Evolutionary conservation across 2,329 filamentous ascomycete genomes (phyloP), one percentile per base, ranked within the genome.

Genomic region (Rhynchosporium graminicola): DNA sequence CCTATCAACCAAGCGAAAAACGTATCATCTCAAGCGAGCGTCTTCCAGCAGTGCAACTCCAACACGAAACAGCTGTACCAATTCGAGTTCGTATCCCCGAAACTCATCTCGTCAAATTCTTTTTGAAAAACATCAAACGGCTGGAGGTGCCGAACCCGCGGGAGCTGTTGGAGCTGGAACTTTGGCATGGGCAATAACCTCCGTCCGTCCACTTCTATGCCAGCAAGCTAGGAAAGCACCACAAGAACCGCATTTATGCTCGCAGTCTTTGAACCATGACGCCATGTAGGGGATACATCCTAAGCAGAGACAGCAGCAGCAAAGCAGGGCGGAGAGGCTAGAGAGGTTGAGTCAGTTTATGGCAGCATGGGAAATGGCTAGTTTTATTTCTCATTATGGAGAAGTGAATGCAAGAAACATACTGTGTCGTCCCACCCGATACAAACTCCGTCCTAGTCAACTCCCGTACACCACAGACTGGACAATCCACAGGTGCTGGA

Each of bases 261-360:
- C 72, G n/a, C 77, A 76, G 51, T 79, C 77, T 69, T 79, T 79
- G 64, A 76, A 73, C 61, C 74, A 76, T 48, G 74, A 75, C 63
- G 77, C 73, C 31, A 77, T 29, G 60, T 79, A 79, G 0, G 77
- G 77, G 40, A 79, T 75, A 63, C 77, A 79, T 28, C 77, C 76
- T 33, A 78, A 62, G 62, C 74, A 76, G 63, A 64, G 47, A 46
- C 63, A 63, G 43, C 57, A 56, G 43, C 70, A 70, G 58, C 62
- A 67, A 29, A 70, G 58, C 4, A 67, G 9, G 13, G 69, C 68
- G 15, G 63, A 57, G 20, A 70, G 58, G 66, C 68, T 71, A 51
- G 47, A 42, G 9, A 12, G 8, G 48, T 20, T 8, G n/a, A 9
- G 9, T 55, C n/a, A 43, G 40, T 43, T 10, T 4, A 43, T n/a